These are phyloP conservation scores for Ceratonia siliqua DNA, from an alignment of 306 rosid genomes.

Conservation along the genomic window DNA sequence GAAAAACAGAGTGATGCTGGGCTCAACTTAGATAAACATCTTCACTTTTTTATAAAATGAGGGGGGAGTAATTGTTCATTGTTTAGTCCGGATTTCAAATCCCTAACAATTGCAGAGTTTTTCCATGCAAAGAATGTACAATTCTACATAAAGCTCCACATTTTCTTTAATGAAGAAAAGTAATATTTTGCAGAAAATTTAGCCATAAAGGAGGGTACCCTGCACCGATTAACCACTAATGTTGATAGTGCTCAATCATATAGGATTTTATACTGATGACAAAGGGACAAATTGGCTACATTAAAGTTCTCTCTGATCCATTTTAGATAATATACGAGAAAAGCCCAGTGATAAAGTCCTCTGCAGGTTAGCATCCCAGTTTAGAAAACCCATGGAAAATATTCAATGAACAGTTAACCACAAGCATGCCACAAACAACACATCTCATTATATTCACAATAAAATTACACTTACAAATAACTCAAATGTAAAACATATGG, in stretches of 20 bases:
- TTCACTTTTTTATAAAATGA: background rate
- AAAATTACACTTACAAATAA: background rate
- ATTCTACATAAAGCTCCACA: background rate
- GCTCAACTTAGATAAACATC: background rate
- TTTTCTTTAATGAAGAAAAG: background rate
- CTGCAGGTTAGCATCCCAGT: background rate
- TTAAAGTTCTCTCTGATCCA: background rate
- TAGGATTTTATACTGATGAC: background rate
- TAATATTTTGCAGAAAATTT: background rate
- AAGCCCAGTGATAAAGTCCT: background rate
- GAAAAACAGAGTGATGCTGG: background rate
- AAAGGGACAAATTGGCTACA: background rate
- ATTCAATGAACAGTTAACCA: background rate
- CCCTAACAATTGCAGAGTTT: background rate
- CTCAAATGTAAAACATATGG: background rate
- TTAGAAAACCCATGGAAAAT: background rate
- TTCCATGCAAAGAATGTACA: conserved; percentile 8
- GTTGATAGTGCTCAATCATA: background rate
- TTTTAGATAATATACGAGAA: background rate
- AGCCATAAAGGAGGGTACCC: background rate
- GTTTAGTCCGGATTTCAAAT: conserved; percentile 4
- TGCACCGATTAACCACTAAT: background rate
- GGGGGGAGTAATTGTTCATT: background rate
- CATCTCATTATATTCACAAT: background rate
- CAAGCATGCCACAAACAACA: background rate